Evolutionary conservation across 129 eudicot genomes (phyloP).

Genomic region (Ambrosia artemisiifolia): DNA sequence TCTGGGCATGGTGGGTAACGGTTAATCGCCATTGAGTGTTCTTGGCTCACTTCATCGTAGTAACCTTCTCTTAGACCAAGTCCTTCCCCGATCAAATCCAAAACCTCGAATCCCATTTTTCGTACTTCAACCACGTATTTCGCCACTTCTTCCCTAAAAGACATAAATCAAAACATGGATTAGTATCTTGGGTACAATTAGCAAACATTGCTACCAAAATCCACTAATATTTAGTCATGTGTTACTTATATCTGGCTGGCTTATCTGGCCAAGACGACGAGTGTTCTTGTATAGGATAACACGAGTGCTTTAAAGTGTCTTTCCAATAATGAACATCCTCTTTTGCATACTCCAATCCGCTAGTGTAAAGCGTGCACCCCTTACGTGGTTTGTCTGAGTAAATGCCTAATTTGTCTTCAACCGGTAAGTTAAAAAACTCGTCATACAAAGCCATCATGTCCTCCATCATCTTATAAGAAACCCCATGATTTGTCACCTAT

Average conservation of each 20-base stretch:
- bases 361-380: constrained; percentile 35
- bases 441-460: constrained; percentile 35
- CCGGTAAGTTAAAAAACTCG: constrained; percentile 42
- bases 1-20: constrained; percentile 46
- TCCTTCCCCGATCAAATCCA: constrained; percentile 44
- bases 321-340: constrained; percentile 44
- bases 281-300: constrained; percentile 38
- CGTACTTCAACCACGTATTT: constrained; percentile 26
- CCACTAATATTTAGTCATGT: background rate
- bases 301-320: constrained; percentile 40
- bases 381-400: constrained; percentile 22
- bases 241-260: constrained; percentile 35
- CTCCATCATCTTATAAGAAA: constrained; percentile 27
- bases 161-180: background rate
- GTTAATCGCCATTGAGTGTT: constrained; percentile 27
- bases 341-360: constrained; percentile 26
- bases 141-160: constrained; percentile 34
- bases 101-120: constrained; percentile 33
- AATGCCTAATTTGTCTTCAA: constrained; percentile 32
- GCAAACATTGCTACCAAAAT: background rate
- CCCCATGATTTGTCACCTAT: constrained; percentile 48
- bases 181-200: background rate
- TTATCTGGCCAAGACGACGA: constrained; percentile 38
- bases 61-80: constrained; percentile 36
- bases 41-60: constrained; percentile 25